phyloP scores from a whole-genome alignment of 257 asterid species.

The Rehmannia glutinosa region DNA sequence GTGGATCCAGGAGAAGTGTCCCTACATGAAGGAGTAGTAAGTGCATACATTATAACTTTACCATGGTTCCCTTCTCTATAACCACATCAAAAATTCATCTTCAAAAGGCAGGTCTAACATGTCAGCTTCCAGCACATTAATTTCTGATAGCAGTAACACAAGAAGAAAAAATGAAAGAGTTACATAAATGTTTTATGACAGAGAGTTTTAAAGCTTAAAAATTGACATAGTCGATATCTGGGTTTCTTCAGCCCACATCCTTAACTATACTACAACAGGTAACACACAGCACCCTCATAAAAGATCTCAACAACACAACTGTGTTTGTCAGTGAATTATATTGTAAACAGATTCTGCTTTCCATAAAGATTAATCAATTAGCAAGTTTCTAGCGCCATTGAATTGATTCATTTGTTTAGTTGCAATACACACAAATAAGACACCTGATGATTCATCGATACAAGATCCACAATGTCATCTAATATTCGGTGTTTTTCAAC shows the following conservation, averaged over 20 bases:
- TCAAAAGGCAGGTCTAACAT: conserved; percentile 92
- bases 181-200: neutral
- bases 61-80: conserved; percentile 99
- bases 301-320: neutral
- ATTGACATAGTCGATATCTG: neutral
- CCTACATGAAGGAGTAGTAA: neutral
- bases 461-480: too few relatives aligned
- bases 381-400: neutral
- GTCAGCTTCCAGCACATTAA: conserved; percentile 89
- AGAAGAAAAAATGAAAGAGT: neutral
- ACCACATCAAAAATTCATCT: conserved; percentile 78
- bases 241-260: neutral
- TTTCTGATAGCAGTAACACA: conserved; percentile 43
- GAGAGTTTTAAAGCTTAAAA: neutral
- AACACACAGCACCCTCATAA: neutral
- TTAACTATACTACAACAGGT: neutral
- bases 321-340: neutral
- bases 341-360: neutral
- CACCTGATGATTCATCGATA: too few relatives aligned
- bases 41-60: conserved; percentile 24
- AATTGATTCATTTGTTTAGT: neutral
- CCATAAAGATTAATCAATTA: too few relatives aligned
- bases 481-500: too few relatives aligned
- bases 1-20: too few relatives aligned
- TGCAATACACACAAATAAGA: neutral